phyloP scores from a whole-genome alignment of 208 protist genomes.

The Acanthamoeba sp. region DNA sequence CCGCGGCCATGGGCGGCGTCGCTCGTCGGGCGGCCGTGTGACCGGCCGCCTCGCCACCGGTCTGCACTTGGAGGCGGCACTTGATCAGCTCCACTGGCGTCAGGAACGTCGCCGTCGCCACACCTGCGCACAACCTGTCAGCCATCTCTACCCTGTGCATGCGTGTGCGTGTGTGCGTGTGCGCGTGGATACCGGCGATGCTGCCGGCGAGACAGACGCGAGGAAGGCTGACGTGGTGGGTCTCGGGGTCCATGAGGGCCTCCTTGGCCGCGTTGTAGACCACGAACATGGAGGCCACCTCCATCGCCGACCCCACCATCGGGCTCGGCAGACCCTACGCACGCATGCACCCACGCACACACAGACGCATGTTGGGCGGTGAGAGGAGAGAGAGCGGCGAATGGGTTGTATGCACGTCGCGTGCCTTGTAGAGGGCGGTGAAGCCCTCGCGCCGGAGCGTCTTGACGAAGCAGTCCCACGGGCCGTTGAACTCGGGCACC shows the following conservation, averaged over 20 bases:
- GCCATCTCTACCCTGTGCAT: too few species aligned
- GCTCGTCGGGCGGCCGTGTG: background rate
- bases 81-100: constrained; percentile 50
- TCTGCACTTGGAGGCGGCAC: constrained; percentile 27
- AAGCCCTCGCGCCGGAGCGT: constrained; percentile 30
- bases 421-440: constrained; percentile 14
- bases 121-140: background rate
- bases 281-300: constrained; percentile 29
- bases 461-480: constrained; percentile 50
- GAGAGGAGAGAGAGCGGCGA: too few species aligned
- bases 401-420: too few species aligned
- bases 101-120: constrained; percentile 26
- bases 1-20: background rate
- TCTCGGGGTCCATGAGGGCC: constrained; percentile 36
- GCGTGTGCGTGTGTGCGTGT: background rate
- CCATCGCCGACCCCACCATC: constrained; percentile 11
- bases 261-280: constrained; percentile 60
- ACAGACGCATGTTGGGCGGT: too few species aligned
- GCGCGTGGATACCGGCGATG: background rate
- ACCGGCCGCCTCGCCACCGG: background rate
- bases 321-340: constrained; percentile 23
- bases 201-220: constrained; percentile 34
- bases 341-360: too few species aligned
- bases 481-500: constrained; percentile 50
- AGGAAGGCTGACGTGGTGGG: constrained; percentile 8